phyloP scores from a whole-genome alignment of 306 rosid genomes.

The Dryas alaskensis region DNA sequence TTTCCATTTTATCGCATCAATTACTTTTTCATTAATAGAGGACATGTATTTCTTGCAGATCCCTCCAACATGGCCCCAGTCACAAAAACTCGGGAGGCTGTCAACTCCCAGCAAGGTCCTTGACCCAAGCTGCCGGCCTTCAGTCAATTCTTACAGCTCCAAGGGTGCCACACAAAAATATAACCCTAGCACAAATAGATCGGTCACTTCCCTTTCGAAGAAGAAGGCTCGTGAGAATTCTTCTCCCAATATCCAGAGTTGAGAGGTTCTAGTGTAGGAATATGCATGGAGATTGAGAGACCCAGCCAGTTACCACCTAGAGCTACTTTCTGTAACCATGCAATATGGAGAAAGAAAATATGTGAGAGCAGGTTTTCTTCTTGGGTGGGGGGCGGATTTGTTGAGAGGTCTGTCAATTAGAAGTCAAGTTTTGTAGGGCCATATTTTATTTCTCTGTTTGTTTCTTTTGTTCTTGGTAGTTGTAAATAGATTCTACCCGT shows the following conservation, averaged over 20 bases:
- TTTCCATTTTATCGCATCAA: neutral
- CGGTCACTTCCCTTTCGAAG: slow-evolving; percentile 33
- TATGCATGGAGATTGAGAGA: slow-evolving; percentile 15
- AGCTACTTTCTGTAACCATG: slow-evolving; percentile 20
- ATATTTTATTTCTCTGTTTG: slow-evolving; percentile 23
- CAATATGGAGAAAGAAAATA: neutral
- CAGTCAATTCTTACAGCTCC: slow-evolving; percentile 33
- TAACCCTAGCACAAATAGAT: slow-evolving; percentile 27
- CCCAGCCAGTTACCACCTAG: slow-evolving; percentile 1
- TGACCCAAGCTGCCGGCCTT: slow-evolving; percentile 37
- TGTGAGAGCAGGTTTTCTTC: slow-evolving; percentile 1
- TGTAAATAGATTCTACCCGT: neutral
- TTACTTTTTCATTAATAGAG: neutral
- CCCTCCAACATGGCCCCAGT: slow-evolving; percentile 35
- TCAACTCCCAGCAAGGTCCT: slow-evolving; percentile 29
- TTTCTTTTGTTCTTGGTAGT: slow-evolving; percentile 4
- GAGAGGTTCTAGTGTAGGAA: slow-evolving; percentile 19
- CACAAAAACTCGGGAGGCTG: slow-evolving; percentile 46
- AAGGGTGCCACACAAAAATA: slow-evolving; percentile 32
- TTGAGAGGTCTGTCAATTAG: slow-evolving; percentile 19
- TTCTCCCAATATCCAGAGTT: slow-evolving; percentile 71
- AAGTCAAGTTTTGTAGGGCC: slow-evolving; percentile 33
- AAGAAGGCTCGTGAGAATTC: slow-evolving; percentile 63
- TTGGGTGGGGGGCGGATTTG: slow-evolving; percentile 6
- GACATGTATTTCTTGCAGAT: slow-evolving; percentile 36